Evolutionary conservation across 2,329 filamentous ascomycete genomes (phyloP), one percentile per base, ranked within the genome.

Genomic region (Pleurostoma richardsiae): DNA sequence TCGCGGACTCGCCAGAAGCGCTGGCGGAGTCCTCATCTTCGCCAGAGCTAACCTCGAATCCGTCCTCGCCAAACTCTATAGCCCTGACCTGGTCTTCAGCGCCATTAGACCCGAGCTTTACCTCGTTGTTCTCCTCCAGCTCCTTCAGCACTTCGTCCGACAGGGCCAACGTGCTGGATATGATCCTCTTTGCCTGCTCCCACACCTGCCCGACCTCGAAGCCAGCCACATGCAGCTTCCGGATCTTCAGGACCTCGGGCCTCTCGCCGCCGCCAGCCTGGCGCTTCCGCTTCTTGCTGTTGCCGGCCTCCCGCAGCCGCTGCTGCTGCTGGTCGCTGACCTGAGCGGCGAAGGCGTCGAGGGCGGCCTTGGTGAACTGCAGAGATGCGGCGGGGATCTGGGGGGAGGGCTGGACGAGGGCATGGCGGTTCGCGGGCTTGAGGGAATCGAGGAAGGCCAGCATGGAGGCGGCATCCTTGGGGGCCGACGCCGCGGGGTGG

Each of bases 121-220:
- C 68, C 41, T 83, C 80, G 52, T 86, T 60, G 26, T 56, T 60
- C 49, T 73, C 71, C 56, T 78, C 70, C 30, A 83, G 59, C 52
- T 76, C 75, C 43, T 69, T 63, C 11, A 82, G 59, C 4, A 69
- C 59, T 5, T 67, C 63, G 42, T 72, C 66, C 0, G 76, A 74
- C 52, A 79, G 73, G 39, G 69, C 64, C 41, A 82, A 56, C 8
- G 78, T 68, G 41, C 75, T 74, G 10, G 66, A 77, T 48, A 97
- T 83, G 26, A 97, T 89, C 57, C 88, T 82, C 59, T 84, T 85
- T 6, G 90, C 87, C 70, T 99, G 94, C 66, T 96, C 89, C 88
- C 92, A 99, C 40, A 99, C 84, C 67, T 97, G 92, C 26, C 85
- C 82, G 8, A 88, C 85, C 57, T 87, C 88, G 56, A 97, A 96